Evolutionary conservation across 2,329 filamentous ascomycete species (phyloP).

Genomic region (Pseudogymnoascus sp.): DNA sequence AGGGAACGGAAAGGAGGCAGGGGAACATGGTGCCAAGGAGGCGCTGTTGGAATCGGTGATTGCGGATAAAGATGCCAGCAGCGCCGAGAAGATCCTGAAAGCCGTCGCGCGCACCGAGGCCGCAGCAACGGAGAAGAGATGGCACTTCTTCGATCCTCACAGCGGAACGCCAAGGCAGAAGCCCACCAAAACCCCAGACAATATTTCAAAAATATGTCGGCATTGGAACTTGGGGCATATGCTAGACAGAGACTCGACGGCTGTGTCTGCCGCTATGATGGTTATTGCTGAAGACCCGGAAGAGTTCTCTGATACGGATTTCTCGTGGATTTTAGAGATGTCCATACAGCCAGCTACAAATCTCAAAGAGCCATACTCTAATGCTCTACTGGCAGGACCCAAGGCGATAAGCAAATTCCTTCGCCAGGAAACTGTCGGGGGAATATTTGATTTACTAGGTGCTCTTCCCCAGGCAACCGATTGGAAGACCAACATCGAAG

Average conservation of each 20-base stretch:
- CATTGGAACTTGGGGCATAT: background rate
- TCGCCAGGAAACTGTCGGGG: slow-evolving; percentile 11
- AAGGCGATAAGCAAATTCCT: background rate
- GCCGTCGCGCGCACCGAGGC: slow-evolving; percentile 55
- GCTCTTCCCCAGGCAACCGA: slow-evolving; percentile 10
- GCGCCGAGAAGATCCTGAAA: slow-evolving; percentile 40
- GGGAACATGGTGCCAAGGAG: slow-evolving; percentile 11
- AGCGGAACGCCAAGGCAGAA: background rate
- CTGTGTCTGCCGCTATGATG: background rate
- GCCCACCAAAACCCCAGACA: slow-evolving; percentile 17
- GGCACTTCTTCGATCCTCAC: slow-evolving; percentile 45
- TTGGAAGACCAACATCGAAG: background rate
- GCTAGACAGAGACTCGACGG: background rate
- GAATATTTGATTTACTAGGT: slow-evolving; percentile 13
- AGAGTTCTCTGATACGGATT: background rate
- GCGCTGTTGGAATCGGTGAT: slow-evolving; percentile 34
- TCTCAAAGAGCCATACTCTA: background rate
- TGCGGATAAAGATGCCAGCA: slow-evolving; percentile 34
- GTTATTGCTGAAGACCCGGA: background rate
- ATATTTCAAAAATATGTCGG: slow-evolving; percentile 20
- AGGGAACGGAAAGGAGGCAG: slow-evolving; percentile 22
- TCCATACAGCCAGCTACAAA: background rate
- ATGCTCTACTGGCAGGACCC: background rate
- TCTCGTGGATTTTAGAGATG: slow-evolving; percentile 1
- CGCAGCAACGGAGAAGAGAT: slow-evolving; percentile 41